A percentile compares a stretch with the other conserved stretches of the same genome.
These are phyloP conservation scores for Aulographum hederae DNA, from an alignment of 2,329 filamentous ascomycete genomes.

Conservation along the genomic window DNA sequence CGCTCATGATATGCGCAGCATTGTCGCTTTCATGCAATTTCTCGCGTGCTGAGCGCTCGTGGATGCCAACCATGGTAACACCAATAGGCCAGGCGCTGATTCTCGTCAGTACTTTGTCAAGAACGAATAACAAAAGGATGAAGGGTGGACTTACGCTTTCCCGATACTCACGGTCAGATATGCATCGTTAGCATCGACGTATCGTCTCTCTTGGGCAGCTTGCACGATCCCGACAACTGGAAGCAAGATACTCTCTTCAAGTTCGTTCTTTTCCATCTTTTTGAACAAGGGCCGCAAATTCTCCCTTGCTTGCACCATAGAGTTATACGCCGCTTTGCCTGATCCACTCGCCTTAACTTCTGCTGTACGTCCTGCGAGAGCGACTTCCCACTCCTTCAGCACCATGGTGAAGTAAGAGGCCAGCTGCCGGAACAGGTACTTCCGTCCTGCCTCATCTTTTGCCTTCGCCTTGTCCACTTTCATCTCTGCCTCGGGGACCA, in stretches of 20 bases:
- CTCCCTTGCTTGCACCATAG: conserved; percentile 73
- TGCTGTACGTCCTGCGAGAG: conserved; percentile 42
- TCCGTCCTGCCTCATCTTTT: conserved; percentile 44
- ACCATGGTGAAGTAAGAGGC: conserved; percentile 95
- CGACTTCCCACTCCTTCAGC: conserved; percentile 69
- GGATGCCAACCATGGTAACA: conserved; percentile 99
- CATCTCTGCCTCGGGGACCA: conserved; percentile 77
- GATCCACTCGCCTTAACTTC: conserved; percentile 53
- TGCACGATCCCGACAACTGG: conserved; percentile 84
- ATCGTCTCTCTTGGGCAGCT: conserved; percentile 74
- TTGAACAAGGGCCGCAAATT: conserved; percentile 83
- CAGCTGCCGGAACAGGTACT: conserved; percentile 69
- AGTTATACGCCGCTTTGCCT: conserved; percentile 63
- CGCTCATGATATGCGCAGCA: conserved; percentile 90
- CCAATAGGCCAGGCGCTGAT: conserved; percentile 81
- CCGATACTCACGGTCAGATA: conserved; percentile 87
- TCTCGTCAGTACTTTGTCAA: conserved; percentile 1
- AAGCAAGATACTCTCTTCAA: conserved; percentile 62
- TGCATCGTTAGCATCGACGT: conserved; percentile 91
- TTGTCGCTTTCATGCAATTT: conserved; percentile 71
- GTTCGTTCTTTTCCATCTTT: conserved; percentile 64
- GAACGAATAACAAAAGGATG: background rate
- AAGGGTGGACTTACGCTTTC: conserved; percentile 41
- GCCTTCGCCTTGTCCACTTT: conserved; percentile 47
- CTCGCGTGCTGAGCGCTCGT: conserved; percentile 87